phyloP scores from a whole-genome alignment of 2,329 filamentous ascomycete species.

The Myriosclerotinia scirpicola region DNA sequence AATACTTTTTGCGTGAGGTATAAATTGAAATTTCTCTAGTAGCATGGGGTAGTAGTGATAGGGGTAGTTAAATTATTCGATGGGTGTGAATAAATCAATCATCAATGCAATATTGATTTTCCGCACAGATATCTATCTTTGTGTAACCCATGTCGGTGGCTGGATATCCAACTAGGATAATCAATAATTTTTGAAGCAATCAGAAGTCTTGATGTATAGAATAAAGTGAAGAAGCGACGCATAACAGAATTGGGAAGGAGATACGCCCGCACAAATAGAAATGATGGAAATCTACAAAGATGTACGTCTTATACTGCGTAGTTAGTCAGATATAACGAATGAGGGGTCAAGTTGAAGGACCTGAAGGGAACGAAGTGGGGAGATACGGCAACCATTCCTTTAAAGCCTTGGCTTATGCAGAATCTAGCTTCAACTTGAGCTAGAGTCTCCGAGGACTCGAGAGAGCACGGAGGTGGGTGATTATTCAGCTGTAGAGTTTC shows the following conservation, averaged over 20 bases:
- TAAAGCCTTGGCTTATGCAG: slow-evolving; percentile 4
- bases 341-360: slow-evolving; percentile 8
- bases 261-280: neutral
- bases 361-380: slow-evolving; percentile 8
- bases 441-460: slow-evolving; percentile 3
- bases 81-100: slow-evolving; percentile 5
- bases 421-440: slow-evolving; percentile 9
- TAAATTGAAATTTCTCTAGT: slow-evolving; percentile 11
- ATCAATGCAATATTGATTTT: slow-evolving; percentile 5
- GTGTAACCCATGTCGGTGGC: slow-evolving; percentile 23
- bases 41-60: neutral
- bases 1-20: neutral
- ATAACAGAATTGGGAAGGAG: slow-evolving; percentile 14
- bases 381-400: slow-evolving; percentile 4
- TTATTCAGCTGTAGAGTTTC: neutral
- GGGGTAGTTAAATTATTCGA: neutral
- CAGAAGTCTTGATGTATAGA: neutral
- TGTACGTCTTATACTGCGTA: neutral
- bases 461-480: too few relatives aligned
- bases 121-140: slow-evolving; percentile 2
- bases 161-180: slow-evolving; percentile 13
- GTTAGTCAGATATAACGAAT: slow-evolving; percentile 5
- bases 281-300: slow-evolving; percentile 8
- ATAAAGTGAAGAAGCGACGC: slow-evolving; percentile 7
- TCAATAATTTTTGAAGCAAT: neutral